Conservation (phyloP, 2,329 filamentous ascomycete species). For the Fusarium euwallaceae region DNA sequence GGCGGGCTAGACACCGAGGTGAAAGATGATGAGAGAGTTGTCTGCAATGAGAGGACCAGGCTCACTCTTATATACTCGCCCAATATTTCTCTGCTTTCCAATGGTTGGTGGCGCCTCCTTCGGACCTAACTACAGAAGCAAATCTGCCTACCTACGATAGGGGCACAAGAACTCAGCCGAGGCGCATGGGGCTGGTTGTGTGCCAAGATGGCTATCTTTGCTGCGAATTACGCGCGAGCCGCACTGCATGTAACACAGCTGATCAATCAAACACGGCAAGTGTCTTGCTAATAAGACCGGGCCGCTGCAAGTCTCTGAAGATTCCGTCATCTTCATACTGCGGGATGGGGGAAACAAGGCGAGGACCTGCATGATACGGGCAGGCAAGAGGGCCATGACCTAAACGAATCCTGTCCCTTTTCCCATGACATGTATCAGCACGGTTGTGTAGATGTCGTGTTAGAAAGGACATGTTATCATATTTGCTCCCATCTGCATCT, state of each 20-base stretch:
- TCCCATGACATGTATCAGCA: too few relatives aligned
- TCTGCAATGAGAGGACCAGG: neutral
- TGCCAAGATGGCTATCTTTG: neutral
- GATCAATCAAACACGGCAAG: neutral
- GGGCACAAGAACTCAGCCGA: neutral
- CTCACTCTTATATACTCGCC: neutral
- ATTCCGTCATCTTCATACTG: neutral
- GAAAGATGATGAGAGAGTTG: neutral
- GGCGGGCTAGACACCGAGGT: neutral
- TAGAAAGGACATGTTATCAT: too few relatives aligned
- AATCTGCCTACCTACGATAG: neutral
- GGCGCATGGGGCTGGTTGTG: neutral
- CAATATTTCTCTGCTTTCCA: neutral
- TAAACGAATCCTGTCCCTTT: too few relatives aligned
- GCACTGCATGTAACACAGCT: neutral
- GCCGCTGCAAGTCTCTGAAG: neutral
- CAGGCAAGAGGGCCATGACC: too few relatives aligned
- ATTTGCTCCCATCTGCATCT: too few relatives aligned
- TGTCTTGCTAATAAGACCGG: neutral
- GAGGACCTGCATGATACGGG: neutral
- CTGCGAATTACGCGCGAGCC: neutral
- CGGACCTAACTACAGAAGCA: neutral
- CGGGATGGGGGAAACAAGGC: neutral
- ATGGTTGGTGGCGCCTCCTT: neutral
- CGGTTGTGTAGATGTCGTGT: too few relatives aligned